These are phyloP conservation scores for Phytophthora macrochlamydospora DNA, from an alignment of 352 stramenopile species.

Conservation along the genomic window DNA sequence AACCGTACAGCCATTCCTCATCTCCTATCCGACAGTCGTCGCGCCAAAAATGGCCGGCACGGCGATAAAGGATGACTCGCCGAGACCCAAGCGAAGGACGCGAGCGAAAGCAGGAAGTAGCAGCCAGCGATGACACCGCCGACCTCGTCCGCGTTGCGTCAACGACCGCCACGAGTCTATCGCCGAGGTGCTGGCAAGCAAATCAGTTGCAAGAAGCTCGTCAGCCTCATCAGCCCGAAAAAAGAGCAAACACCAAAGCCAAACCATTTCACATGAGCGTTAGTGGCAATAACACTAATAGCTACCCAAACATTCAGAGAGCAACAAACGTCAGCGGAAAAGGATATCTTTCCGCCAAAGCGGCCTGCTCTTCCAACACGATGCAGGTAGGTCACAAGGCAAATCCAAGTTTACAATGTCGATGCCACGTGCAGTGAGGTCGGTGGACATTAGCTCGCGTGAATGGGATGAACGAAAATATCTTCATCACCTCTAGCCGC, in stretches of 20 bases:
- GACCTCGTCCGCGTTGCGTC: slow-evolving; percentile 1
- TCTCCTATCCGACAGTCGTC: not conserved
- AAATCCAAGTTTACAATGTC: slow-evolving; percentile 83
- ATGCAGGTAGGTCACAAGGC: slow-evolving; percentile 80
- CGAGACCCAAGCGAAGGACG: slow-evolving; percentile 12
- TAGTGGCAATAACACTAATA: too few species aligned
- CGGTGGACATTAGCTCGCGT: slow-evolving; percentile 78
- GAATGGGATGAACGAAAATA: slow-evolving; percentile 53
- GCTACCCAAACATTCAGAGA: too few species aligned
- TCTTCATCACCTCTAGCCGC: slow-evolving; percentile 65
- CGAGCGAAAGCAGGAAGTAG: not conserved
- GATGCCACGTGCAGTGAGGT: slow-evolving; percentile 78
- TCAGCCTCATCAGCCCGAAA: slow-evolving; percentile 32
- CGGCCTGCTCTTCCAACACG: slow-evolving; percentile 74
- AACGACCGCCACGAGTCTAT: slow-evolving; percentile 18
- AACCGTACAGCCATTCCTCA: not conserved
- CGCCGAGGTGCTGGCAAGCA: slow-evolving; percentile 11
- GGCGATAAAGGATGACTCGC: slow-evolving; percentile 9
- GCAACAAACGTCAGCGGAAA: slow-evolving; percentile 10
- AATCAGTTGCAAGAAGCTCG: too few species aligned
- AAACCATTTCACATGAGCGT: too few species aligned
- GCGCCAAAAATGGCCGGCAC: slow-evolving; percentile 7
- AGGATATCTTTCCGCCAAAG: slow-evolving; percentile 79
- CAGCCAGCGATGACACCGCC: not conserved
- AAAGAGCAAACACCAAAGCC: not conserved